A percentile compares a stretch with the other conserved stretches of the same genome.
These are phyloP conservation scores for Rhizophagus clarus DNA, from an alignment of 192 early-diverging fungal genomes.

Conservation along the genomic window DNA sequence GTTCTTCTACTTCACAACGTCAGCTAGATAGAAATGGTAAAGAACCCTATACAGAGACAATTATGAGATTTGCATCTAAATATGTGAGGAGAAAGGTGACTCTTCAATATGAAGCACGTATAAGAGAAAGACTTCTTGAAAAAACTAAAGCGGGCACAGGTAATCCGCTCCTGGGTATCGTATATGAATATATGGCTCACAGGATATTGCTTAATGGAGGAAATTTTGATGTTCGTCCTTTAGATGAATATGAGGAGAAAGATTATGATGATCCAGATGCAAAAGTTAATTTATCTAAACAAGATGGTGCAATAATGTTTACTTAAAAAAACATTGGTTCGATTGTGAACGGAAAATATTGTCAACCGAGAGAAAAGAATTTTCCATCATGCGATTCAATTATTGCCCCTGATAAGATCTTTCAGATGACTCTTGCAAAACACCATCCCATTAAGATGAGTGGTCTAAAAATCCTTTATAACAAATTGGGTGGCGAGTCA, in stretches of 20 bases:
- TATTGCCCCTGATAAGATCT: slow-evolving; percentile 8
- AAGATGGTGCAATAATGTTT: background rate
- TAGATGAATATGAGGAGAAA: background rate
- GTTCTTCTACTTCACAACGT: background rate
- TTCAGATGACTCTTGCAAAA: slow-evolving; percentile 17
- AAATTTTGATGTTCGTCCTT: slow-evolving; percentile 16
- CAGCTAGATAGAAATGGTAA: background rate
- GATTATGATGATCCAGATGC: background rate
- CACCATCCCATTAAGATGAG: background rate
- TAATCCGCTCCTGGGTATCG: background rate
- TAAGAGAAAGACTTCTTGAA: slow-evolving; percentile 10
- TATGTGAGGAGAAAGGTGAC: background rate
- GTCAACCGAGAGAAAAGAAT: background rate
- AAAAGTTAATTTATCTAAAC: background rate
- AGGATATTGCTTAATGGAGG: background rate
- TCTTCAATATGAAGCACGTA: background rate
- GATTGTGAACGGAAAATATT: background rate
- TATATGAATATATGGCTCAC: slow-evolving; percentile 1
- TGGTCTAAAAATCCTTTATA: slow-evolving; percentile 1
- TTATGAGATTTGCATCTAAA: background rate
- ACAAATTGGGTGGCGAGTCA: background rate
- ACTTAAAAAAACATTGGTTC: background rate
- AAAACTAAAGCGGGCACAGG: slow-evolving; percentile 1
- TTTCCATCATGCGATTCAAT: slow-evolving; percentile 7
- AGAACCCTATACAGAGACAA: background rate